phyloP scores from a whole-genome alignment of 345 rosid species.

The Lumnitzera littorea region DNA sequence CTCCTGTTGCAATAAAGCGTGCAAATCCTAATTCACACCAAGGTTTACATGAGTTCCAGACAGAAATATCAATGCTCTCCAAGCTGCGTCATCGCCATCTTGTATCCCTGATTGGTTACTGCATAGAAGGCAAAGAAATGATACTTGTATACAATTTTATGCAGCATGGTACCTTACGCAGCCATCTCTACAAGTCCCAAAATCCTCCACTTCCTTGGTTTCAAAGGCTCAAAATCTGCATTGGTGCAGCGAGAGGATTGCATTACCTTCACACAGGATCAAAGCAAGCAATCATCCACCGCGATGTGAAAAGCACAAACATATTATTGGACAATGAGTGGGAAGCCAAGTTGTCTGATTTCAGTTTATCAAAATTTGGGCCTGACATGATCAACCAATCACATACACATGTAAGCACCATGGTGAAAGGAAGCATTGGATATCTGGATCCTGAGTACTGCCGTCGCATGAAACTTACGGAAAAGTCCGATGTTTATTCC shows the following conservation, averaged over 20 bases:
- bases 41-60: constrained; percentile 30
- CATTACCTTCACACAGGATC: constrained; percentile 24
- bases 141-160: constrained; percentile 36
- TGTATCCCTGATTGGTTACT: constrained; percentile 31
- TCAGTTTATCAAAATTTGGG: constrained; percentile 18
- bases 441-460: constrained; percentile 19
- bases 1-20: constrained; percentile 34
- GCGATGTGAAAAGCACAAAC: constrained; percentile 18
- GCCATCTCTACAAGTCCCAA: constrained; percentile 15
- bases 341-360: constrained; percentile 15
- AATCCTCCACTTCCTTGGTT: constrained; percentile 28
- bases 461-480: constrained; percentile 6
- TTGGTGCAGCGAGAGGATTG: constrained; percentile 32
- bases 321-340: constrained; percentile 16
- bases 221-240: constrained; percentile 30
- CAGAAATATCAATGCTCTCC: constrained; percentile 36
- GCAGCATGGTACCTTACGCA: constrained; percentile 17
- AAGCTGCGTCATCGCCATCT: constrained; percentile 29
- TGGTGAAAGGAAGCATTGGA: constrained; percentile 19
- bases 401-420: constrained; percentile 1
- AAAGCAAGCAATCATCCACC: constrained; percentile 17
- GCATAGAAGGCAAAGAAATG: constrained; percentile 33
- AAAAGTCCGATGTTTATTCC: constrained; percentile 19
- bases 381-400: constrained; percentile 8
- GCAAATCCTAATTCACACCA: constrained; percentile 26